These are phyloP conservation scores for Cryptococcus sp. DNA, from an alignment of 1,284 basidiomycete species.

Conservation along the genomic window DNA sequence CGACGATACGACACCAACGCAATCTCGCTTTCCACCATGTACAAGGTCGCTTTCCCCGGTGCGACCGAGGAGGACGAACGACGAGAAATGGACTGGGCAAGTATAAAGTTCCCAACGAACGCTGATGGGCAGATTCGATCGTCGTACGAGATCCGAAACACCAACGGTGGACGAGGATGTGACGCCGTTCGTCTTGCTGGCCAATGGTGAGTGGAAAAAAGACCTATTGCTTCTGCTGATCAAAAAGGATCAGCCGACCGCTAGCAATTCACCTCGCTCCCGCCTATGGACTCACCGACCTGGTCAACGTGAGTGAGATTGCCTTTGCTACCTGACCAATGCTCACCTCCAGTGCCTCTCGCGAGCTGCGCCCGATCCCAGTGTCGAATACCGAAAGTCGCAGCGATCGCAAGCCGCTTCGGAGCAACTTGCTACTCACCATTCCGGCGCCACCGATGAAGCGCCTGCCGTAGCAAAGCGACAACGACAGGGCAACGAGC, in stretches of 20 bases:
- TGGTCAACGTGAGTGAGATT: conserved; percentile 34
- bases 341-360: conserved; percentile 53
- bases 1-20: conserved; percentile 94
- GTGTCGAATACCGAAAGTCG: conserved; percentile 63
- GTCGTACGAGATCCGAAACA: conserved; percentile 68
- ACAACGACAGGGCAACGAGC: conserved; percentile 16
- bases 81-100: conserved; percentile 71
- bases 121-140: conserved; percentile 55
- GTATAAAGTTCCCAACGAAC: neutral
- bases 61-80: conserved; percentile 75
- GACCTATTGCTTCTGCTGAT: conserved; percentile 3
- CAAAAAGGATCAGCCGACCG: conserved; percentile 61
- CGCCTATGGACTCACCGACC: conserved; percentile 54
- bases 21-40: conserved; percentile 94
- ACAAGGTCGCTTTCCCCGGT: conserved; percentile 88
- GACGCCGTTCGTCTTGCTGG: conserved; percentile 70
- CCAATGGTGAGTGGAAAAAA: conserved; percentile 51
- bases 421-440: conserved; percentile 29
- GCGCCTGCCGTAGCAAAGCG: conserved; percentile 34
- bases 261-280: conserved; percentile 57
- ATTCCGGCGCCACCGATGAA: conserved; percentile 18
- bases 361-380: conserved; percentile 70
- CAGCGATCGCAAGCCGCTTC: conserved; percentile 45
- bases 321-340: neutral
- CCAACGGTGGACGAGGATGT: conserved; percentile 68